Conservation (phyloP, 2,329 filamentous ascomycete genomes). For the Rhexocercosporidium sp. region DNA sequence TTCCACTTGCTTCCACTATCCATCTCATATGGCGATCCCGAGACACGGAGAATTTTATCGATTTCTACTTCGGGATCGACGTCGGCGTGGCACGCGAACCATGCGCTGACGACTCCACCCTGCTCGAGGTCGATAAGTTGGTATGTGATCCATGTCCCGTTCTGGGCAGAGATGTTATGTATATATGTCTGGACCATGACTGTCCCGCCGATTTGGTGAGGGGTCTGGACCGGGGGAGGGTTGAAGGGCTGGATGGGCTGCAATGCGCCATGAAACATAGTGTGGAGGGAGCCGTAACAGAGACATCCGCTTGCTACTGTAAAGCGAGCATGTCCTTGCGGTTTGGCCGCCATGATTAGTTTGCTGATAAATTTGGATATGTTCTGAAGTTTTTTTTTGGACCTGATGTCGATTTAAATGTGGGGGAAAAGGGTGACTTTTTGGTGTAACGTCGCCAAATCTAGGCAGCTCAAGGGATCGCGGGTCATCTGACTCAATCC, state of each 20-base stretch:
- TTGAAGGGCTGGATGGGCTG: neutral
- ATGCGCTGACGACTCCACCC: constrained; percentile 1
- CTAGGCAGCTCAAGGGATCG: neutral
- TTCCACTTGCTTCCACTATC: constrained; percentile 27
- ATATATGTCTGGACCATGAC: neutral
- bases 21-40: constrained; percentile 27
- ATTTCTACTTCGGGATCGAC: constrained; percentile 19
- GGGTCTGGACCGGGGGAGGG: neutral
- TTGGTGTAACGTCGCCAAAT: neutral
- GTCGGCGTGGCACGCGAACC: constrained; percentile 1
- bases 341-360: neutral
- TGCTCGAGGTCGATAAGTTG: neutral
- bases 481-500: neutral
- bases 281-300: constrained; percentile 4
- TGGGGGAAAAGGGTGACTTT: neutral
- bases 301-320: constrained; percentile 1
- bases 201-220: neutral
- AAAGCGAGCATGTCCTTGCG: constrained; percentile 1
- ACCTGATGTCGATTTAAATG: neutral
- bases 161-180: neutral
- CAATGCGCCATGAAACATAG: neutral
- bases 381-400: neutral
- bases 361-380: neutral
- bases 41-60: constrained; percentile 22
- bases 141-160: constrained; percentile 2